phyloP scores from a whole-genome alignment of 306 rosid species.

The Rosa chinensis region DNA sequence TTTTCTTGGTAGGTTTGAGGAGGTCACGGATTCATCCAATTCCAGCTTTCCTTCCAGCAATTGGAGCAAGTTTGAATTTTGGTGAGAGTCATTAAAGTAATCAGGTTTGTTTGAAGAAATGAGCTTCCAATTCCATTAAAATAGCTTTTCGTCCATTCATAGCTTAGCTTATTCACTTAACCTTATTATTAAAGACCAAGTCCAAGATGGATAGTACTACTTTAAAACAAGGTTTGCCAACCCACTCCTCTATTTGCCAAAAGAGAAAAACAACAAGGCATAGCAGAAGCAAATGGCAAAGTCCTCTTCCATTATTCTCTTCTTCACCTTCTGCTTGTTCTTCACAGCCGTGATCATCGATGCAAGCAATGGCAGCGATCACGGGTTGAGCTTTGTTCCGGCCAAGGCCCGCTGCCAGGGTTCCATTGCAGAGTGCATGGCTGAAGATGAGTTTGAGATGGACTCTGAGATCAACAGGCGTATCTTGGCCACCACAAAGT shows the following conservation, averaged over 20 bases:
- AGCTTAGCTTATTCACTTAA: slow-evolving; percentile 23
- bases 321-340: slow-evolving; percentile 34
- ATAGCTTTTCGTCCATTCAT: not conserved
- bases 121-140: slow-evolving; percentile 9
- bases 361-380: slow-evolving; percentile 26
- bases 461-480: slow-evolving; percentile 62
- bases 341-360: slow-evolving; percentile 18
- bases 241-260: slow-evolving; percentile 19
- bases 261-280: slow-evolving; percentile 14
- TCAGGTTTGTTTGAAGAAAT: slow-evolving; percentile 17
- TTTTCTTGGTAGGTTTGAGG: slow-evolving; percentile 81
- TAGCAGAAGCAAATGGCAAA: slow-evolving; percentile 36
- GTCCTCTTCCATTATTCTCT: slow-evolving; percentile 10
- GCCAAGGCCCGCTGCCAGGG: slow-evolving; percentile 43
- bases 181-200: not conserved
- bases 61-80: slow-evolving; percentile 47
- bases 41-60: slow-evolving; percentile 55
- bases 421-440: slow-evolving; percentile 70
- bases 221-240: slow-evolving; percentile 34
- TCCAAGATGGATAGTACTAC: slow-evolving; percentile 22
- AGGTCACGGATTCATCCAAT: slow-evolving; percentile 10
- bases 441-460: slow-evolving; percentile 44
- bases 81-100: slow-evolving; percentile 13
- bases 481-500: slow-evolving; percentile 64
- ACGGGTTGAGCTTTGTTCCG: slow-evolving; percentile 41